phyloP scores from a whole-genome alignment of 1,284 basidiomycete genomes.

The Austroboletus olivaceoglutinosus region DNA sequence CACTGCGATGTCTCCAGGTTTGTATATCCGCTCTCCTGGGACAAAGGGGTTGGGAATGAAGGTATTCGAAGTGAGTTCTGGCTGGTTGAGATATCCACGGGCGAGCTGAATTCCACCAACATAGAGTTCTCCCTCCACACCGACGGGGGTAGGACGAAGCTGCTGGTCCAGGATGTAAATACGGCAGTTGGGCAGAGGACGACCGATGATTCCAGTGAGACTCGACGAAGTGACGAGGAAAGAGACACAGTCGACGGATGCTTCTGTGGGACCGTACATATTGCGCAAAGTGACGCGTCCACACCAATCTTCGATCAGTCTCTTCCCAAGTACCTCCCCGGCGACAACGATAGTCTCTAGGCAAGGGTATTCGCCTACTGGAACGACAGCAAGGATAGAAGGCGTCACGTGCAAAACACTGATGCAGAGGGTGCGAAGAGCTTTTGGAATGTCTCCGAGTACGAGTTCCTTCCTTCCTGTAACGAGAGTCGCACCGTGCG shows the following conservation, averaged over 20 bases:
- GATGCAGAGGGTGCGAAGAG: conserved; percentile 27
- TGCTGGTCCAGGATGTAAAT: conserved; percentile 35
- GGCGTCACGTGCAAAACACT: conserved; percentile 31
- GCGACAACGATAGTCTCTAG: conserved; percentile 29
- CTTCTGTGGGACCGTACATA: conserved; percentile 38
- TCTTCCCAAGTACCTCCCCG: conserved; percentile 31
- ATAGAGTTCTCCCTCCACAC: conserved; percentile 33
- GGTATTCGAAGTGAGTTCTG: conserved; percentile 22
- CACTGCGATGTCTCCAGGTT: conserved; percentile 30
- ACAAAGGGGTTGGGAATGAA: conserved; percentile 30
- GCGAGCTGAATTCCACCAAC: conserved; percentile 34
- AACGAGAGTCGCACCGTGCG: conserved; percentile 30
- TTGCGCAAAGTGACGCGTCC: conserved; percentile 28
- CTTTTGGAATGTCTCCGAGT: conserved; percentile 30
- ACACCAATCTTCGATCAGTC: conserved; percentile 31
- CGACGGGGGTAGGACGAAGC: conserved; percentile 28
- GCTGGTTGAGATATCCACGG: conserved; percentile 32
- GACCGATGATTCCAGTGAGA: conserved; percentile 29
- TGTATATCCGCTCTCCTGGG: conserved; percentile 27
- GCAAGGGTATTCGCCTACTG: conserved; percentile 24
- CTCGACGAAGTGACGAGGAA: conserved; percentile 23
- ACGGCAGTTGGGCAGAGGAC: conserved; percentile 32
- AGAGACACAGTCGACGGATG: conserved; percentile 32
- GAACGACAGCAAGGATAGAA: conserved; percentile 32
- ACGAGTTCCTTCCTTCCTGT: conserved; percentile 33